Evolutionary conservation across 106 monocot species (phyloP), one percentile per base, ranked within the genome.

Genomic region (Dioscorea zingiberensis): DNA sequence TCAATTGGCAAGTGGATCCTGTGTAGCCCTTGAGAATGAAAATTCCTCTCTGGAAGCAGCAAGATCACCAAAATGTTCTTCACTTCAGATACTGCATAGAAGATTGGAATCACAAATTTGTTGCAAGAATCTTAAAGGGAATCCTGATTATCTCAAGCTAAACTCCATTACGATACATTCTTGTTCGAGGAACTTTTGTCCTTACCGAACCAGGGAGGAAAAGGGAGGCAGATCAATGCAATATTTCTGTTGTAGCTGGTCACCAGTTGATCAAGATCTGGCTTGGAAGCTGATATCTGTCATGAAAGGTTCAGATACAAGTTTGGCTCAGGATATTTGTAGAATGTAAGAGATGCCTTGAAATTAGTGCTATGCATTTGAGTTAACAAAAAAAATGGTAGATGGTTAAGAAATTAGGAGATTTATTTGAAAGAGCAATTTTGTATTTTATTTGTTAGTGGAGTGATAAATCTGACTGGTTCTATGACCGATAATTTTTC

Each of bases 241-340:
- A n/a, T 86, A 63, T 67, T 79, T 93, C 65, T 89, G 81, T 58
- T 89, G 89, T 56, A 76, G 76, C 46, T 93, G 93, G 89, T 78
- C 73, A 65, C 21, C 73, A 2, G 47, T 18, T 54, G 93, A 89
- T 83, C 83, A 84, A 54, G 28, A 62, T 16, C 51, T 93, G 30
- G 93, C 83, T 22, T 71, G 67, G 54, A 78, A 75, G 45, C 44
- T 85, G 64, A 58, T 93, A 1, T 54, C 60, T 9, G 26, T 73
- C 54, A 77, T 92, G 60, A 77, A 54, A 24, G 51, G 29, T 26
- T 11, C 67, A 30, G 66, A 63, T 61, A 27, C 51, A 23, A 5
- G 28, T 53, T 13, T 3, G 24, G 28, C 17, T 26, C 27, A 51
- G 10, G 27, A 51, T 28, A 25, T 25, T 10, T 28, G 38, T 0